A percentile compares a stretch with the other conserved stretches of the same genome.
Evolutionary conservation across 768 basidiomycete species (phyloP).

Genomic region (Tylopilus vinaceipallidus): DNA sequence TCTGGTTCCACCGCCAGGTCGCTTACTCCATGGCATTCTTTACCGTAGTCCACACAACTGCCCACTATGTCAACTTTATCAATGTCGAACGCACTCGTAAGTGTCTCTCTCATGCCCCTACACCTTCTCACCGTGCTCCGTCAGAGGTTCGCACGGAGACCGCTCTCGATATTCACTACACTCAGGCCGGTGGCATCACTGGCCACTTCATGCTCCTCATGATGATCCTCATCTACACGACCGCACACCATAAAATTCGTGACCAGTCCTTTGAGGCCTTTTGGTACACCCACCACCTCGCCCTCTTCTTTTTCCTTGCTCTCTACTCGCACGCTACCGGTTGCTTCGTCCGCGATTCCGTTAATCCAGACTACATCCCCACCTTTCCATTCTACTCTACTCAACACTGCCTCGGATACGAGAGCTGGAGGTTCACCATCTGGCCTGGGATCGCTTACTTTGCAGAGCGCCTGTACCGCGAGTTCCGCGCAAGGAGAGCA

Average conservation of each 20-base stretch:
- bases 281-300: constrained; percentile 96
- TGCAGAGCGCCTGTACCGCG: constrained; percentile 80
- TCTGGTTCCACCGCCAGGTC: constrained; percentile 95
- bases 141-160: constrained; percentile 76
- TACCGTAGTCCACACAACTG: constrained; percentile 89
- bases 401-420: constrained; percentile 87
- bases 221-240: constrained; percentile 91
- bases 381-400: constrained; percentile 88
- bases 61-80: constrained; percentile 92
- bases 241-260: constrained; percentile 86
- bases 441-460: constrained; percentile 93
- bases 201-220: constrained; percentile 95
- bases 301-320: constrained; percentile 91
- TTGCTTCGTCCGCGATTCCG: constrained; percentile 91
- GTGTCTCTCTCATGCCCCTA: constrained; percentile 28
- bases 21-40: constrained; percentile 95
- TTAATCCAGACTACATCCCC: constrained; percentile 62
- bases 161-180: constrained; percentile 85
- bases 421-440: constrained; percentile 88
- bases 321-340: constrained; percentile 90
- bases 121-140: background rate
- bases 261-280: constrained; percentile 91
- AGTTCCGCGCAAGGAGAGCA: constrained; percentile 73
- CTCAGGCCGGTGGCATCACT: constrained; percentile 86
- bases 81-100: constrained; percentile 85